Percentiles rank a stretch among this genome's conserved stretches.
Evolutionary conservation across 2,329 filamentous ascomycete species (phyloP).

Genomic region (Clarireedia paspali): DNA sequence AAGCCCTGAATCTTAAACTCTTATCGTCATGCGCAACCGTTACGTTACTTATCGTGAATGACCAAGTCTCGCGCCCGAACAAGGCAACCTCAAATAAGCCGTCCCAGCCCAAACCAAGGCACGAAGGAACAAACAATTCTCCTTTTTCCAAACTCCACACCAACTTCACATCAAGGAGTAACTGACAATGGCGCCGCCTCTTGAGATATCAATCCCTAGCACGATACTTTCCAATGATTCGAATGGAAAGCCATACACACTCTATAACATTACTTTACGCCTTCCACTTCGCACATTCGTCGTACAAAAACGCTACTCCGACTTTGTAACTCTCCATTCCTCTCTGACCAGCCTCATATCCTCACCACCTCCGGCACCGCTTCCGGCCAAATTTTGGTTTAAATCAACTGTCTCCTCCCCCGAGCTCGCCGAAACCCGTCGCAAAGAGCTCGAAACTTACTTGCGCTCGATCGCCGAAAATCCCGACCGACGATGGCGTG

Average conservation of each 20-base stretch:
- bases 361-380: conserved; percentile 54
- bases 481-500: conserved; percentile 69
- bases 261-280: conserved; percentile 71
- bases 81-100: conserved; percentile 3
- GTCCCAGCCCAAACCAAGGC: background rate
- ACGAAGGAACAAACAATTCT: background rate
- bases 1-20: background rate
- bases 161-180: background rate
- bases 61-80: background rate
- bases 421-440: conserved; percentile 63
- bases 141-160: background rate
- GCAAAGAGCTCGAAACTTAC: conserved; percentile 61
- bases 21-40: conserved; percentile 8
- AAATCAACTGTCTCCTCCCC: conserved; percentile 62
- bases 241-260: conserved; percentile 55
- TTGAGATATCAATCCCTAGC: conserved; percentile 61
- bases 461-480: conserved; percentile 63
- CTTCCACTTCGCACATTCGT: conserved; percentile 70
- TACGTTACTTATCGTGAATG: conserved; percentile 3
- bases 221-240: conserved; percentile 46
- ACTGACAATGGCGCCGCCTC: conserved; percentile 51
- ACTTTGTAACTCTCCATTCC: conserved; percentile 62
- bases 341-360: conserved; percentile 53
- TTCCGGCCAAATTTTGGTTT: conserved; percentile 73
- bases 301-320: conserved; percentile 74